A percentile compares a stretch with the other conserved stretches of the same genome.
Evolutionary conservation across 2,329 filamentous ascomycete species (phyloP).

Genomic region (Metarhizium anisopliae): DNA sequence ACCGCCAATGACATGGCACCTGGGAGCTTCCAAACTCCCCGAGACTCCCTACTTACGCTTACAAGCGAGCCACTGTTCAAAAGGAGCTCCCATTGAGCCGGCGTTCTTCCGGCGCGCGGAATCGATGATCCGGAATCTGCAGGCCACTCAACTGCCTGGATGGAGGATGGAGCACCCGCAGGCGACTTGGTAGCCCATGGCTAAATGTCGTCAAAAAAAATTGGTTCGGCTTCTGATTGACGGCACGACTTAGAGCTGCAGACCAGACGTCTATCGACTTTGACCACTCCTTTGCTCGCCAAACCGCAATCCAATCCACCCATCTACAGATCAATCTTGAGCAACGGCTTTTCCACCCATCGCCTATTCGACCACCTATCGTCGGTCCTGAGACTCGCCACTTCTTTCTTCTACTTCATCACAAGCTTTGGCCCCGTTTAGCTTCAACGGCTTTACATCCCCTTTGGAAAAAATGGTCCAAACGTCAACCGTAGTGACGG

Average conservation of each 20-base stretch:
- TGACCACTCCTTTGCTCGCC: neutral
- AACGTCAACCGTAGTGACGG: slow-evolving; percentile 47
- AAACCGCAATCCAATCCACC: neutral
- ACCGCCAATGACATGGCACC: no score
- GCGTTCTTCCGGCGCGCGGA: slow-evolving; percentile 13
- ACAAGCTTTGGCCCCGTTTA: slow-evolving; percentile 7
- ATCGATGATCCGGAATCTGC: slow-evolving; percentile 8
- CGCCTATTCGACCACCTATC: neutral
- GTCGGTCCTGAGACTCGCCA: neutral
- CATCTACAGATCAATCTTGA: neutral
- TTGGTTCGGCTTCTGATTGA: slow-evolving; percentile 1
- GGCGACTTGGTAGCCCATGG: neutral
- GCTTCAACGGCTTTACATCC: slow-evolving; percentile 2
- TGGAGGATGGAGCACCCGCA: no score
- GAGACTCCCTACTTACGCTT: no score
- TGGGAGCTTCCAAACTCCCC: no score
- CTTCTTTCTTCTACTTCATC: neutral
- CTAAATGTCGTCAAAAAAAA: slow-evolving; percentile 9
- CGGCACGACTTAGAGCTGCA: neutral
- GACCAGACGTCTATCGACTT: neutral
- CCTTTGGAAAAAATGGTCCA: slow-evolving; percentile 31
- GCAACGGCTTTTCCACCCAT: neutral
- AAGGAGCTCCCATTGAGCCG: slow-evolving; percentile 8
- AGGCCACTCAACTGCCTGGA: neutral
- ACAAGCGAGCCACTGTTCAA: neutral